Evolutionary conservation across 257 asterid genomes (phyloP).

Genomic region (Capsicum baccatum): DNA sequence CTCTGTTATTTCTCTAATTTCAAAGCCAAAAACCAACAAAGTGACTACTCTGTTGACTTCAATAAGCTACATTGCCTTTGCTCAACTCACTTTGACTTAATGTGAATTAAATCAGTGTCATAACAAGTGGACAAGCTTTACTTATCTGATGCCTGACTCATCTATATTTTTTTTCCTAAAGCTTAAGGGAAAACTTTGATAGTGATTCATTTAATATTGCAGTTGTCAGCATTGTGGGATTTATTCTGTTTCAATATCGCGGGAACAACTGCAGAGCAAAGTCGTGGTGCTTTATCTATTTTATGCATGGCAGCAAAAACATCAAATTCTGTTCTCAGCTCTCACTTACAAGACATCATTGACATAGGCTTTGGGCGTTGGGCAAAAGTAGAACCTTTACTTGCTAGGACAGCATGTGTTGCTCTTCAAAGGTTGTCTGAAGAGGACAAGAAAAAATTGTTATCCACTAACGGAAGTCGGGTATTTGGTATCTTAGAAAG

Average conservation of each 20-base stretch:
- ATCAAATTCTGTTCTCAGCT: conserved; percentile 72
- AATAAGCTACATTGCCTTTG: conserved; percentile 24
- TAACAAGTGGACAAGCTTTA: conserved; percentile 16
- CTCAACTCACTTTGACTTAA: conserved; percentile 22
- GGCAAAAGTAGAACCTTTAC: conserved; percentile 94
- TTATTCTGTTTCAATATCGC: conserved; percentile 88
- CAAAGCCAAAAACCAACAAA: too few relatives aligned
- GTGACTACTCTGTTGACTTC: conserved; percentile 15
- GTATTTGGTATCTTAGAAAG: conserved; percentile 75
- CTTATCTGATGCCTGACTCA: conserved; percentile 14
- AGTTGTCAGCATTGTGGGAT: conserved; percentile 97
- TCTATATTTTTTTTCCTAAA: conserved; percentile 17
- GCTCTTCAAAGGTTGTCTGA: conserved; percentile 86
- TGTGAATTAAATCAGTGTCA: neutral
- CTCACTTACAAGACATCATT: conserved; percentile 89
- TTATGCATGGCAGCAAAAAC: conserved; percentile 94
- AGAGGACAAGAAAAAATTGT: conserved; percentile 80
- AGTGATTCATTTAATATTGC: conserved; percentile 40
- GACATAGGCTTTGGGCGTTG: conserved; percentile 98
- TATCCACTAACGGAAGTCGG: conserved; percentile 70
- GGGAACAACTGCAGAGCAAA: conserved; percentile 93
- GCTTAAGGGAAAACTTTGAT: conserved; percentile 26
- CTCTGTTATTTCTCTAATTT: too few relatives aligned
- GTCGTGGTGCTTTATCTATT: conserved; percentile 94
- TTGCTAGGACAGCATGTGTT: conserved; percentile 91